These are phyloP conservation scores for Vigna trinervia DNA, from an alignment of 306 rosid genomes.

Conservation along the genomic window DNA sequence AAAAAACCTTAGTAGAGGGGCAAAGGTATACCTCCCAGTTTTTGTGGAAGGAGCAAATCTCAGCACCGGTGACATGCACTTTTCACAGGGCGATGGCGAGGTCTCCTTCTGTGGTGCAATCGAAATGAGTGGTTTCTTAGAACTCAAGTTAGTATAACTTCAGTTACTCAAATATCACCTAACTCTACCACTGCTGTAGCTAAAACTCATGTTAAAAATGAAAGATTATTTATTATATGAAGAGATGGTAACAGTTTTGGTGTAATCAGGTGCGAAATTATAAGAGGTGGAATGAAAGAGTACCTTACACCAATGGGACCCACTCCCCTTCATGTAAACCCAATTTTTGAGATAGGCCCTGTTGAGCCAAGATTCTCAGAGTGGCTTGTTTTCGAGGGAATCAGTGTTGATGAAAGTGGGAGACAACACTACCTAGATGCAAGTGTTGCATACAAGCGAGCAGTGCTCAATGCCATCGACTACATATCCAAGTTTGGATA, in stretches of 20 bases:
- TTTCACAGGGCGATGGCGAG: conserved; percentile 95
- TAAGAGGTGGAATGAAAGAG: conserved; percentile 94
- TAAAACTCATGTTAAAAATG: neutral
- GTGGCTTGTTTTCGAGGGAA: conserved; percentile 90
- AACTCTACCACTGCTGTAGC: neutral
- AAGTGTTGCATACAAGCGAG: conserved; percentile 81
- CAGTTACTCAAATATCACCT: neutral
- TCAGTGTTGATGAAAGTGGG: conserved; percentile 84
- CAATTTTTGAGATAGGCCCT: conserved; percentile 91
- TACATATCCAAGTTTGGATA: conserved; percentile 81
- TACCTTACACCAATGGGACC: conserved; percentile 99
- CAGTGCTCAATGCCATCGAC: conserved; percentile 80
- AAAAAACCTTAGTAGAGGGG: conserved; percentile 85
- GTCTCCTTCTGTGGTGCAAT: conserved; percentile 92
- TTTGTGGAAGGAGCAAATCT: conserved; percentile 93
- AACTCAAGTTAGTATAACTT: conserved; percentile 68
- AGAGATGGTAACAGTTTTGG: neutral
- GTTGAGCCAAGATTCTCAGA: conserved; percentile 93
- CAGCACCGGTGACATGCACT: conserved; percentile 95
- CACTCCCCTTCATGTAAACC: conserved; percentile 82
- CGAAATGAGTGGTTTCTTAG: conserved; percentile 97
- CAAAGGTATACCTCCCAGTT: conserved; percentile 88
- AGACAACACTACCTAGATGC: conserved; percentile 86
- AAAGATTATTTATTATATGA: neutral
- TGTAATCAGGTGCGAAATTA: conserved; percentile 75